Conservation (phyloP, 2,329 filamentous ascomycete species). For the Colletotrichum theobromicola region DNA sequence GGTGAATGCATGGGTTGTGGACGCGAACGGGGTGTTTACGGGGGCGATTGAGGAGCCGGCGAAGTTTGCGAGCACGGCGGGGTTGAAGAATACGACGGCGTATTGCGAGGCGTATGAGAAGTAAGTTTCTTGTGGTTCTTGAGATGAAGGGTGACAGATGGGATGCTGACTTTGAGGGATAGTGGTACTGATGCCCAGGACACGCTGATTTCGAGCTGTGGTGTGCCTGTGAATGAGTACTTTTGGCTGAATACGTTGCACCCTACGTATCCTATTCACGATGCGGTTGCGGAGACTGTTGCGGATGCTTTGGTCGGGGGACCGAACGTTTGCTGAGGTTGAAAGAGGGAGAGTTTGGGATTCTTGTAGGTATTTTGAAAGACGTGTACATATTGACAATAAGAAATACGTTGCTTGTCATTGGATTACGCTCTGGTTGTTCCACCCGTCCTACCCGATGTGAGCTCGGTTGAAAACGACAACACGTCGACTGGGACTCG, state of each 20-base stretch:
- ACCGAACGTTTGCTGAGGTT: conserved; percentile 39
- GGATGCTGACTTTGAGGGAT: background rate
- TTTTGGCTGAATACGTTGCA: conserved; percentile 70
- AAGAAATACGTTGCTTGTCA: background rate
- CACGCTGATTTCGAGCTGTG: conserved; percentile 50
- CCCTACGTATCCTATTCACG: conserved; percentile 68
- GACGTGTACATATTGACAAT: background rate
- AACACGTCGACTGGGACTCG: background rate
- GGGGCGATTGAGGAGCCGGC: conserved; percentile 57
- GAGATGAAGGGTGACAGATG: background rate
- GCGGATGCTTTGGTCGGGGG: conserved; percentile 41
- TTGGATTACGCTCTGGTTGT: background rate
- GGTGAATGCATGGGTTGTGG: conserved; percentile 57
- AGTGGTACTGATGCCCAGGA: conserved; percentile 51
- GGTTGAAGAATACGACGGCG: conserved; percentile 58
- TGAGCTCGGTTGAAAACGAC: background rate
- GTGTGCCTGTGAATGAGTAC: conserved; percentile 63
- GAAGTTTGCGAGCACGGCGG: conserved; percentile 53
- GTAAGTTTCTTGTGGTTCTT: conserved; percentile 36
- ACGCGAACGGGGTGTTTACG: conserved; percentile 56
- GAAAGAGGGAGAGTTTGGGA: background rate
- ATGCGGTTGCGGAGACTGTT: conserved; percentile 59
- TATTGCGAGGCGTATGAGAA: conserved; percentile 61
- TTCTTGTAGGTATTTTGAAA: background rate
- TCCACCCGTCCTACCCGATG: too few species aligned